A percentile compares a stretch with the other conserved stretches of the same genome.
phyloP scores from a whole-genome alignment of 2,329 filamentous ascomycete species.

The Aspergillus thermomutatus region DNA sequence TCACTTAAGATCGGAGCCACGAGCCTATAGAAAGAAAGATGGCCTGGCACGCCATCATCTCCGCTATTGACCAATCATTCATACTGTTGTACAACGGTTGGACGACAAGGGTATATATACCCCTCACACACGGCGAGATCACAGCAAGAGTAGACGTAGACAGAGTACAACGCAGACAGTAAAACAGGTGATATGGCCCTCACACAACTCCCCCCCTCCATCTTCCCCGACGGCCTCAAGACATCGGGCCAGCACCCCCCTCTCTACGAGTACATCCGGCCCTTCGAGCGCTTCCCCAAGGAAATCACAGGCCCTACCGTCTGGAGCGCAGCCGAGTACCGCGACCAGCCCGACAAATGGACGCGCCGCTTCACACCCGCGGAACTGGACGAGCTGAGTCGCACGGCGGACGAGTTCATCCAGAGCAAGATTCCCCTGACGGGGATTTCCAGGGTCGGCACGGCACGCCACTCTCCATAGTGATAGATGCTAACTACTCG shows the following conservation, averaged over 20 bases:
- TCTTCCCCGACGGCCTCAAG: constrained; percentile 64
- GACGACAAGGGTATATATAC: not conserved
- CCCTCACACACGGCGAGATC: too few species aligned
- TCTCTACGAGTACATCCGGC: constrained; percentile 60
- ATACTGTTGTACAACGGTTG: not conserved
- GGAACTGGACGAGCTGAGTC: constrained; percentile 65
- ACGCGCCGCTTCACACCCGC: constrained; percentile 64
- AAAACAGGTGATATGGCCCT: constrained; percentile 21
- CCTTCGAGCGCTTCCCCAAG: constrained; percentile 68
- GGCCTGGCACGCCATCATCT: constrained; percentile 28
- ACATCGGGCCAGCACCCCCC: constrained; percentile 72
- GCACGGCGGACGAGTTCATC: constrained; percentile 67
- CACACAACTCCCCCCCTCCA: constrained; percentile 36
- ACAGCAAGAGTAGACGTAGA: too few species aligned
- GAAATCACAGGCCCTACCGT: constrained; percentile 69
- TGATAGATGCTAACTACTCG: not conserved
- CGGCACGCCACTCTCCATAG: too few species aligned
- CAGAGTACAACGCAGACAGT: not conserved
- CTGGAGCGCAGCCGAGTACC: constrained; percentile 67
- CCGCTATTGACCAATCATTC: constrained; percentile 22
- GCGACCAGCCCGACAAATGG: constrained; percentile 64
- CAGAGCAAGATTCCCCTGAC: constrained; percentile 63
- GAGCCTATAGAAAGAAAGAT: constrained; percentile 5
- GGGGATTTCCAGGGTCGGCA: constrained; percentile 66
- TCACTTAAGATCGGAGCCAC: not conserved